A percentile compares a stretch with the other conserved stretches of the same genome.
Conservation (phyloP, 2,329 filamentous ascomycete species). For the Penicillium sp. region DNA sequence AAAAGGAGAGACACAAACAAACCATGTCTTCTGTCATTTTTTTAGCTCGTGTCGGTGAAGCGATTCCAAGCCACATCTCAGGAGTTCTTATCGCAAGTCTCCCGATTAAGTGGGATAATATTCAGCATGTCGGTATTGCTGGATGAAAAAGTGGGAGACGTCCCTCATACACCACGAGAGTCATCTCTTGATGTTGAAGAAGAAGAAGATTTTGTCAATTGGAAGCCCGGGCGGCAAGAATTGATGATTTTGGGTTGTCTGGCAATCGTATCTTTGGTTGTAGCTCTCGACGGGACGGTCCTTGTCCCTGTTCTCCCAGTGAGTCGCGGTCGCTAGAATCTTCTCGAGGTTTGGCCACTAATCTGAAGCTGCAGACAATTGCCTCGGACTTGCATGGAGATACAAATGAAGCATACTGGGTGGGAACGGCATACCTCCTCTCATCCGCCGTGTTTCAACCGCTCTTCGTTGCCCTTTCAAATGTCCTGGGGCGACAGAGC, state of each 20-base stretch:
- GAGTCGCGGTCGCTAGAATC: background rate
- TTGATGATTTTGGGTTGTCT: background rate
- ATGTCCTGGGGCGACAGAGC: background rate
- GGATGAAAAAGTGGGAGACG: background rate
- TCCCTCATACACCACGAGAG: background rate
- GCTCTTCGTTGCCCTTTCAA: slow-evolving; percentile 4
- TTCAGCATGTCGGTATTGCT: background rate
- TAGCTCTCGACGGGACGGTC: background rate
- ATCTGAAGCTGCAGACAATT: slow-evolving; percentile 2
- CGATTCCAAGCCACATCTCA: background rate
- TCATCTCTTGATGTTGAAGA: background rate
- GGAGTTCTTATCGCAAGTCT: background rate
- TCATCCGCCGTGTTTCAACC: slow-evolving; percentile 9
- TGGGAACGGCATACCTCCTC: slow-evolving; percentile 10
- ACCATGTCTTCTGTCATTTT: no score
- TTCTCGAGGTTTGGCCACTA: background rate
- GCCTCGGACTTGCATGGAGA: slow-evolving; percentile 8
- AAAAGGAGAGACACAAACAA: no score
- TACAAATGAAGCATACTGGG: slow-evolving; percentile 9
- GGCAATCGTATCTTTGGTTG: background rate
- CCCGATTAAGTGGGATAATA: background rate
- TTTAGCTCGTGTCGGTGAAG: background rate
- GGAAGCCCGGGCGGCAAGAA: background rate
- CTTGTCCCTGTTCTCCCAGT: background rate
- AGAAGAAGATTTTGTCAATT: background rate